Evolutionary conservation across 2,329 filamentous ascomycete genomes (phyloP), one percentile per base, ranked within the genome.

Genomic region (Calonectria henricotiae): DNA sequence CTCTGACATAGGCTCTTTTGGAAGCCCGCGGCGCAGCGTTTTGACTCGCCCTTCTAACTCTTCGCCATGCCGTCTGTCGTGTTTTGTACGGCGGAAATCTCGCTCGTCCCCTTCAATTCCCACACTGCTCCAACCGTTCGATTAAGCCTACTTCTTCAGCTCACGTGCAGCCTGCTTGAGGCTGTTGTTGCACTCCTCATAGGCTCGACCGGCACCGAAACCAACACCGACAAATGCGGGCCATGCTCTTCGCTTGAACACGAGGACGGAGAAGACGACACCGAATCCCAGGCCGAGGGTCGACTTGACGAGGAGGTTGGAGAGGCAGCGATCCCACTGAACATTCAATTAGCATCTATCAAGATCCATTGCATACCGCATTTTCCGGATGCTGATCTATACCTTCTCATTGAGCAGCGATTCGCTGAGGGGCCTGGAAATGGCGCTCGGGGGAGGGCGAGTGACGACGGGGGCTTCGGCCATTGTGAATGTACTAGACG

Each of bases 401-500:
- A 98, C 96, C 95, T 99, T 99, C 87, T 99, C 96, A 86, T 98
- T 98, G 82, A 99, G 90, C 80, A 99, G 91, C 81, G 96, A 94
- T 89, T 99, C 96, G 89, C 96, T 98, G 86, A 98, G 93, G 74
- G 96, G 96, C 85, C 94, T 91, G 83, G 92, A 89, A 82, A 93
- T 89, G 74, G 90, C 88, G 83, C 89, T 88, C 78, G 91, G 88
- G 75, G 88, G 84, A 79, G 89, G 84, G 81, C 79, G 78, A 73
- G 77, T 73, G 71, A 80, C 32, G 51, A 55, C 76, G 70, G 79
- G 77, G 87, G 86, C 86, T 79, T 89, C 87, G 78, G 89, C 83
- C 89, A 90, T 90, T 79, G 77, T 85, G 80, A 68, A 35, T 20
- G 55, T 69, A 70, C 70, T 71, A 58, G 8, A 13, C 27, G 35